These are phyloP conservation scores for Aspergillus calidoustus DNA, from an alignment of 2,329 filamentous ascomycete species.

Conservation along the genomic window DNA sequence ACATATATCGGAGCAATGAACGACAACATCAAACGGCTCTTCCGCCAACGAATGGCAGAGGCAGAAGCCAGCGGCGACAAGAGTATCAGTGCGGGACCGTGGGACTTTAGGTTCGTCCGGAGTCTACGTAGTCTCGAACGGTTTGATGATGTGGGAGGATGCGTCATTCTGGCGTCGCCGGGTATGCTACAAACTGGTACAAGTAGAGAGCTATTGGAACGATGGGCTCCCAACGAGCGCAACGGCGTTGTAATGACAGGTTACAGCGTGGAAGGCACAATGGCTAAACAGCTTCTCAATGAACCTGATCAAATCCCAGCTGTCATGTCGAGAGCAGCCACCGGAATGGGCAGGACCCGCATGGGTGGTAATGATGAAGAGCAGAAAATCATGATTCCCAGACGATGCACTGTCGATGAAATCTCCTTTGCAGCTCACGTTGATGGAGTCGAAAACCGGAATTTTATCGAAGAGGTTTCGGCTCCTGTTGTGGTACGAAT, in stretches of 20 bases:
- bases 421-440: conserved; percentile 97
- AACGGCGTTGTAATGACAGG: conserved; percentile 99
- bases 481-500: conserved; percentile 86
- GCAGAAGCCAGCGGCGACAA: conserved; percentile 82
- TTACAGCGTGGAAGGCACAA: conserved; percentile 97
- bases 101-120: conserved; percentile 95
- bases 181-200: conserved; percentile 99
- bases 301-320: conserved; percentile 95
- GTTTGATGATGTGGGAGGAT: conserved; percentile 93
- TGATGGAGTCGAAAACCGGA: conserved; percentile 91
- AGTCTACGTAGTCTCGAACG: conserved; percentile 90
- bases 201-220: conserved; percentile 86
- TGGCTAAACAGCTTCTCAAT: conserved; percentile 94
- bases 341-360: conserved; percentile 58
- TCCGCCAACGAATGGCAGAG: conserved; percentile 88
- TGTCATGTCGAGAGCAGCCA: conserved; percentile 76
- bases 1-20: conserved; percentile 99
- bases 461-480: conserved; percentile 93
- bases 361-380: conserved; percentile 67
- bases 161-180: conserved; percentile 95
- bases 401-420: conserved; percentile 90
- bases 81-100: conserved; percentile 71
- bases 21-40: conserved; percentile 96
- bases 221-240: conserved; percentile 94
- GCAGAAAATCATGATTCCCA: conserved; percentile 90